phyloP scores from a whole-genome alignment of 2,329 filamentous ascomycete species.

The Verticillium nubilum region DNA sequence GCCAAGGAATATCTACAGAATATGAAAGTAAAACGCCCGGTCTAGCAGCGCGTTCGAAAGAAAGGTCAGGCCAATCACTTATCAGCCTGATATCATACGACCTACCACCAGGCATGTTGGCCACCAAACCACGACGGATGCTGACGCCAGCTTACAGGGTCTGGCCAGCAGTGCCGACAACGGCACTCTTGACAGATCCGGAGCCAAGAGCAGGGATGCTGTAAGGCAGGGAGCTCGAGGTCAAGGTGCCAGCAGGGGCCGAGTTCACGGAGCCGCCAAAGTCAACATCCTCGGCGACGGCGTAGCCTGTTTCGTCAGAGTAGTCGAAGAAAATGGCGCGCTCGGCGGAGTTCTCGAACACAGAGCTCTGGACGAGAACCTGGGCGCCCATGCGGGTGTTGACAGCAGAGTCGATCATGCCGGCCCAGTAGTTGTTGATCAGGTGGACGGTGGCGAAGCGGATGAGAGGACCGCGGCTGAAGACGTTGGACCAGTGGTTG shows the following conservation, averaged over 20 bases:
- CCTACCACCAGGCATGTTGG: background rate
- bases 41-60: background rate
- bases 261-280: constrained; percentile 38
- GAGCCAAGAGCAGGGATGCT: constrained; percentile 34
- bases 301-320: constrained; percentile 31
- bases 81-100: too few species aligned
- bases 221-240: constrained; percentile 44
- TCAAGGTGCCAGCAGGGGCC: constrained; percentile 40
- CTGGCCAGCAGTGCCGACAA: constrained; percentile 27
- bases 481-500: constrained; percentile 56
- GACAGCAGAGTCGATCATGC: constrained; percentile 39
- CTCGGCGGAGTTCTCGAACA: constrained; percentile 34
- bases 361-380: constrained; percentile 46
- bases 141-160: constrained; percentile 14
- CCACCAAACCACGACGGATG: background rate
- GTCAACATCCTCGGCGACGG: constrained; percentile 29
- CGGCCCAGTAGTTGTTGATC: constrained; percentile 35
- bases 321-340: constrained; percentile 26
- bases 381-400: constrained; percentile 49
- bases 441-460: constrained; percentile 58
- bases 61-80: too few species aligned
- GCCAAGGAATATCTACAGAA: background rate
- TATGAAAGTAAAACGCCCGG: background rate
- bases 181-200: constrained; percentile 31
- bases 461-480: constrained; percentile 53